phyloP scores from a whole-genome alignment of 192 early-diverging fungal genomes.

The Chytriomyces sp. region DNA sequence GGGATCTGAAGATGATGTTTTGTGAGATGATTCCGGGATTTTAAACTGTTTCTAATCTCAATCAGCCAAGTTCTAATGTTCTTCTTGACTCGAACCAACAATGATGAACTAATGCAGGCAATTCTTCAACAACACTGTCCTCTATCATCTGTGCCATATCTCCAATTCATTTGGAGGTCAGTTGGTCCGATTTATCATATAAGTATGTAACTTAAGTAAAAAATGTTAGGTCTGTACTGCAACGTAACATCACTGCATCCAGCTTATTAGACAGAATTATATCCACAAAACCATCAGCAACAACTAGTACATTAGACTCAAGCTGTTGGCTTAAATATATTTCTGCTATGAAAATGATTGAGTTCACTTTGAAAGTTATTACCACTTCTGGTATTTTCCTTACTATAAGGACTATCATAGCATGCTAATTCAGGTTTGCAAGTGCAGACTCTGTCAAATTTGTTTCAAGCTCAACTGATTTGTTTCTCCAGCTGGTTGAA shows the following conservation, averaged over 20 bases:
- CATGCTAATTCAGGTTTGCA: not conserved
- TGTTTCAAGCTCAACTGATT: not conserved
- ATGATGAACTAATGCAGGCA: not conserved
- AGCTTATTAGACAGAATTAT: conserved; percentile 13
- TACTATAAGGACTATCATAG: not conserved
- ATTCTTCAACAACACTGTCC: conserved; percentile 10
- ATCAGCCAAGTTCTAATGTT: not conserved
- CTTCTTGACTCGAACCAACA: not conserved
- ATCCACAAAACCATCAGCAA: not conserved
- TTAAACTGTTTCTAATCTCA: not conserved
- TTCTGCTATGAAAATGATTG: not conserved
- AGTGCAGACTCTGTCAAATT: not conserved
- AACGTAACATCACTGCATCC: conserved; percentile 1
- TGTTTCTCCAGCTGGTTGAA: not conserved
- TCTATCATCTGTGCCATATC: not conserved
- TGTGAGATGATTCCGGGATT: not conserved
- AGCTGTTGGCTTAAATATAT: not conserved
- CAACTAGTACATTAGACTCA: not conserved
- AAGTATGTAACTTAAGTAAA: not conserved
- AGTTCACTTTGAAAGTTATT: not conserved
- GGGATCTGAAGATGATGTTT: not conserved
- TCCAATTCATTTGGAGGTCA: conserved; percentile 13
- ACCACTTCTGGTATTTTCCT: not conserved
- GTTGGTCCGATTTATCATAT: not conserved
- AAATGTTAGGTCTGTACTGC: not conserved